phyloP scores from a whole-genome alignment of 192 early-diverging fungal species.

The Linderina pennispora region DNA sequence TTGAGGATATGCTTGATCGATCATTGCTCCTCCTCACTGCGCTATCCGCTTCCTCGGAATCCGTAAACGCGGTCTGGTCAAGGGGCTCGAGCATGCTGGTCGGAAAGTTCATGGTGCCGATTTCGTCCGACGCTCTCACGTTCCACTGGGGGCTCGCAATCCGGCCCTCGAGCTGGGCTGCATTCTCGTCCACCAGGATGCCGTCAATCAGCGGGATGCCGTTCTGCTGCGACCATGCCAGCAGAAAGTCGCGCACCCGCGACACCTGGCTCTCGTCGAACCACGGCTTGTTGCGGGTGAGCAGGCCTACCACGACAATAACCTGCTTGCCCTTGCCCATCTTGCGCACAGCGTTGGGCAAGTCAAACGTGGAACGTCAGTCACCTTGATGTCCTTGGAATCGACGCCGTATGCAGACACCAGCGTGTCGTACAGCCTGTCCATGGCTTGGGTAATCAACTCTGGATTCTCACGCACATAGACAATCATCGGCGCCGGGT shows the following conservation, averaged over 20 bases:
- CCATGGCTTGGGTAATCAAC: conserved; percentile 23
- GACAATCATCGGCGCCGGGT: conserved; percentile 27
- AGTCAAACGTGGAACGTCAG: conserved; percentile 36
- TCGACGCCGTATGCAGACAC: conserved; percentile 20
- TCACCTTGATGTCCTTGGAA: conserved; percentile 31
- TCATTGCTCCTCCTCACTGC: not conserved
- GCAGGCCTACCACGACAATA: conserved; percentile 27
- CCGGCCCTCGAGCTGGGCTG: conserved; percentile 3
- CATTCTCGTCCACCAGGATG: conserved; percentile 11
- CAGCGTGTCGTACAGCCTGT: conserved; percentile 30
- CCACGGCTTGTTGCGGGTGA: conserved; percentile 30
- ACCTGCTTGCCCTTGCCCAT: conserved; percentile 32
- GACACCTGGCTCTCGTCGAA: conserved; percentile 25
- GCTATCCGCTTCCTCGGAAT: not conserved
- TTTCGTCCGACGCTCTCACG: conserved; percentile 9
- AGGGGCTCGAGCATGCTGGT: not conserved
- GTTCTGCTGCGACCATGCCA: conserved; percentile 28
- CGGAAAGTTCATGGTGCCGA: not conserved
- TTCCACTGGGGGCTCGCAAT: conserved; percentile 13
- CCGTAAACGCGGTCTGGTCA: not conserved
- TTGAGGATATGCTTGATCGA: not conserved
- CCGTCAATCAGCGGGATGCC: conserved; percentile 35
- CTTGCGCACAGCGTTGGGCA: conserved; percentile 33
- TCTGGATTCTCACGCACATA: conserved; percentile 34
- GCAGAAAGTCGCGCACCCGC: conserved; percentile 24